Evolutionary conservation across 225 moss, liverwort and hornwort species (phyloP).

Genomic region (Sphagnum tenellum): DNA sequence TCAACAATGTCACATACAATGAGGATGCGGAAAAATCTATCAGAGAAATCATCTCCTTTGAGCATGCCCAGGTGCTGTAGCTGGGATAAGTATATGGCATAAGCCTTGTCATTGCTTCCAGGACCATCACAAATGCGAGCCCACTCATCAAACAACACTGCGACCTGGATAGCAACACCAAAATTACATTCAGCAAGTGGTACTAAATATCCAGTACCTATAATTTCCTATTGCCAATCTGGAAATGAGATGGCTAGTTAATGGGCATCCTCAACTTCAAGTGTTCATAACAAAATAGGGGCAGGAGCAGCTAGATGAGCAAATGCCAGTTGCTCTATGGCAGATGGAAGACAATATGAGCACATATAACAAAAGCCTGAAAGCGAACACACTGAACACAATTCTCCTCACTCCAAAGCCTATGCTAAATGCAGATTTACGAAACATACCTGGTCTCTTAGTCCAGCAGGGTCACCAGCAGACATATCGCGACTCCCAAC

Average conservation of each 20-base stretch:
- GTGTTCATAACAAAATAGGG: too few species aligned
- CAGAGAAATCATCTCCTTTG: conserved; percentile 86
- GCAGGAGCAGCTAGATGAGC: too few species aligned
- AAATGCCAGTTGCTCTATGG: too few species aligned
- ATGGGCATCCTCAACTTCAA: too few species aligned
- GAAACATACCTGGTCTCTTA: conserved; percentile 60
- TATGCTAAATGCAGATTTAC: too few species aligned
- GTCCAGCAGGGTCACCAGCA: conserved; percentile 71
- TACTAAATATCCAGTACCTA: too few species aligned
- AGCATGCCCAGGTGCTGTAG: conserved; percentile 84
- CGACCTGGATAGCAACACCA: conserved; percentile 30
- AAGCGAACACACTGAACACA: too few species aligned
- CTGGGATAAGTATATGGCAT: conserved; percentile 78
- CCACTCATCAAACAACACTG: conserved; percentile 81
- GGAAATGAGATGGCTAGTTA: too few species aligned
- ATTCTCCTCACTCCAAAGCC: too few species aligned
- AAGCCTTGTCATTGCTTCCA: conserved; percentile 70
- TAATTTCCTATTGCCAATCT: too few species aligned
- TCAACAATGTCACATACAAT: conserved; percentile 21
- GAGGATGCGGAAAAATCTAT: conserved; percentile 79
- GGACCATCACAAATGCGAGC: conserved; percentile 78
- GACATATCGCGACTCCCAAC: conserved; percentile 53
- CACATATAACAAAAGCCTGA: too few species aligned
- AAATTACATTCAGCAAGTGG: neutral
- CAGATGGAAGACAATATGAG: too few species aligned